Percentiles rank a stretch among this genome's conserved stretches.
These are phyloP conservation scores for Fragaria nilgerrensis DNA, from an alignment of 306 rosid genomes.

Conservation along the genomic window DNA sequence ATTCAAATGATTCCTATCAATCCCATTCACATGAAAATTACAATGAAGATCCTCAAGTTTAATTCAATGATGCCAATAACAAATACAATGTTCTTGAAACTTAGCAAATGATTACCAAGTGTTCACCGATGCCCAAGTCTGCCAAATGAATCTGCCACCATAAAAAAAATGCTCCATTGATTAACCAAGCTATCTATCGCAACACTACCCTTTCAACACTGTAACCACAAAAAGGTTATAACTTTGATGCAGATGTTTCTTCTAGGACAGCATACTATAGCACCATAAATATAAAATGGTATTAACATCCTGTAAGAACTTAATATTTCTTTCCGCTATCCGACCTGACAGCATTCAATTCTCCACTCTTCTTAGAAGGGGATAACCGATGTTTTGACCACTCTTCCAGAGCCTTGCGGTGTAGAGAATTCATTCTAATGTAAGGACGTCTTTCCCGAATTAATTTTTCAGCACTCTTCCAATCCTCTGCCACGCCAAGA, in stretches of 20 bases:
- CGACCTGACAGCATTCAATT: background rate
- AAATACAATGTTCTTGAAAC: background rate
- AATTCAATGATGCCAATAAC: background rate
- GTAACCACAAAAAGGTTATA: background rate
- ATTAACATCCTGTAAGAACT: background rate
- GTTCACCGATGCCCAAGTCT: background rate
- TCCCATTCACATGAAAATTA: background rate
- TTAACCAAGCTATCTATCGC: background rate
- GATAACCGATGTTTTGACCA: slow-evolving; percentile 78
- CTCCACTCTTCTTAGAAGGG: slow-evolving; percentile 37
- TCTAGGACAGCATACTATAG: background rate
- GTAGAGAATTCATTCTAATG: slow-evolving; percentile 76
- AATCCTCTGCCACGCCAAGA: slow-evolving; percentile 73
- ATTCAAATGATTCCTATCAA: too few relatives aligned
- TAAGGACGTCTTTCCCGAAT: slow-evolving; percentile 65
- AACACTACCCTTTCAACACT: background rate
- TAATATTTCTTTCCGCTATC: background rate
- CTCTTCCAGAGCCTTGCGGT: slow-evolving; percentile 71
- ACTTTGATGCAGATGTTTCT: background rate
- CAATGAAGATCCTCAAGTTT: too few relatives aligned
- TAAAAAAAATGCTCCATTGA: background rate
- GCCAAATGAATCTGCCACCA: background rate
- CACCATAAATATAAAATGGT: background rate
- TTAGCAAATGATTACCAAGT: background rate
- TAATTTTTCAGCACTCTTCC: slow-evolving; percentile 86